Conservation (phyloP, 257 asterid genomes). For the Apocynum venetum region DNA sequence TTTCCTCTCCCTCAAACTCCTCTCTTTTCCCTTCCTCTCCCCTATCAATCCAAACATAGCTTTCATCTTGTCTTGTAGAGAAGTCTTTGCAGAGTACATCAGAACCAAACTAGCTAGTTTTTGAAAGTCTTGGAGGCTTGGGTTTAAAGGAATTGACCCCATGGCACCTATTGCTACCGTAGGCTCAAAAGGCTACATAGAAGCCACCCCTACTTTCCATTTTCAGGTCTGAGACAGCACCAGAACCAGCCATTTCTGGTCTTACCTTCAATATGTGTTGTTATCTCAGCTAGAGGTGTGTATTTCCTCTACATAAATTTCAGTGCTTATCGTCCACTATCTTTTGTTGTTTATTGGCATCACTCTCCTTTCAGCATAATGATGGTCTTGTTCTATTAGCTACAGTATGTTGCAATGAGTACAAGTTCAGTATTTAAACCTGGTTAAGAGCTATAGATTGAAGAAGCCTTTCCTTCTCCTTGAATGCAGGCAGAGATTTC, state of each 20-base stretch:
- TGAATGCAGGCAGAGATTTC: conserved; percentile 83
- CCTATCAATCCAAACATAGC: no score
- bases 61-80: background rate
- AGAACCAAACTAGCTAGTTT: background rate
- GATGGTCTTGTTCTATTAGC: conserved; percentile 1
- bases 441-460: conserved; percentile 92
- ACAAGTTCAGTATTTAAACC: conserved; percentile 38
- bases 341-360: background rate
- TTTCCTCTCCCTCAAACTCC: no score
- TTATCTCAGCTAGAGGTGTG: background rate
- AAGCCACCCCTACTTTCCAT: background rate
- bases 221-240: background rate
- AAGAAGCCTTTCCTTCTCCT: conserved; percentile 92
- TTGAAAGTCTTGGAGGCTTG: background rate
- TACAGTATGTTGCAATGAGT: conserved; percentile 13
- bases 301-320: background rate
- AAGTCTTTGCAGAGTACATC: background rate
- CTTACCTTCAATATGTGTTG: background rate
- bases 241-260: background rate
- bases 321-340: background rate
- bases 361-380: background rate
- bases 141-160: background rate
- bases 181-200: background rate
- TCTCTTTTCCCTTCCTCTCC: no score
- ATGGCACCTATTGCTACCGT: background rate